A percentile compares a stretch with the other conserved stretches of the same genome.
Evolutionary conservation across 805 yeast genomes (phyloP).

Genomic region (Priceomyces haplophilus): DNA sequence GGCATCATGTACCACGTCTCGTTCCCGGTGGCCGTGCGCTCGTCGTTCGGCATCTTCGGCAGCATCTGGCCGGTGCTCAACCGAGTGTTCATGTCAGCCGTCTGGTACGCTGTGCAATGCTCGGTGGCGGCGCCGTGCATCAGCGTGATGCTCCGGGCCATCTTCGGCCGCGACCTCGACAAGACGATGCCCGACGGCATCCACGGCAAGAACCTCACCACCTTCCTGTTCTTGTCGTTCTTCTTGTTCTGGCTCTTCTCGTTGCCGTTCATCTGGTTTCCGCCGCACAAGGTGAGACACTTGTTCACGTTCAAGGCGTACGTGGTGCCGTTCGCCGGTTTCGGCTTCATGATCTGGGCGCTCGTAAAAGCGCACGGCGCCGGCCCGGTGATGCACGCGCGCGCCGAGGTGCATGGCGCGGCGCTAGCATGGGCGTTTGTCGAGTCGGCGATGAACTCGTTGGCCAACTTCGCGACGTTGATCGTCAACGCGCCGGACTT

Average conservation of each 20-base stretch:
- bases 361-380: conserved; percentile 75
- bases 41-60: conserved; percentile 85
- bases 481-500: conserved; percentile 89
- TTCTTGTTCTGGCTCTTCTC: conserved; percentile 80
- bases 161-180: conserved; percentile 65
- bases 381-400: conserved; percentile 66
- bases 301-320: conserved; percentile 79
- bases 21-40: conserved; percentile 78
- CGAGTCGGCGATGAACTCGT: conserved; percentile 70
- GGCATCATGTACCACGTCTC: conserved; percentile 81
- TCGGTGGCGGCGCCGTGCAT: conserved; percentile 85
- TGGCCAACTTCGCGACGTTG: conserved; percentile 87
- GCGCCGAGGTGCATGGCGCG: conserved; percentile 48
- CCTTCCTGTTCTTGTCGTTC: conserved; percentile 70
- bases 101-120: conserved; percentile 87
- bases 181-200: conserved; percentile 63
- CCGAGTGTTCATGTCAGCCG: conserved; percentile 81
- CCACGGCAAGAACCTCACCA: conserved; percentile 55
- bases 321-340: conserved; percentile 77
- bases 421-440: conserved; percentile 82
- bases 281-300: conserved; percentile 80
- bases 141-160: conserved; percentile 63
- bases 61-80: conserved; percentile 85
- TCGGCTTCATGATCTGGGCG: conserved; percentile 83
- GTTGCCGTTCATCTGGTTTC: conserved; percentile 76